Evolutionary conservation across 1,284 basidiomycete species (phyloP), one percentile per base, ranked within the genome.

Genomic region (Heterobasidion parviporum): DNA sequence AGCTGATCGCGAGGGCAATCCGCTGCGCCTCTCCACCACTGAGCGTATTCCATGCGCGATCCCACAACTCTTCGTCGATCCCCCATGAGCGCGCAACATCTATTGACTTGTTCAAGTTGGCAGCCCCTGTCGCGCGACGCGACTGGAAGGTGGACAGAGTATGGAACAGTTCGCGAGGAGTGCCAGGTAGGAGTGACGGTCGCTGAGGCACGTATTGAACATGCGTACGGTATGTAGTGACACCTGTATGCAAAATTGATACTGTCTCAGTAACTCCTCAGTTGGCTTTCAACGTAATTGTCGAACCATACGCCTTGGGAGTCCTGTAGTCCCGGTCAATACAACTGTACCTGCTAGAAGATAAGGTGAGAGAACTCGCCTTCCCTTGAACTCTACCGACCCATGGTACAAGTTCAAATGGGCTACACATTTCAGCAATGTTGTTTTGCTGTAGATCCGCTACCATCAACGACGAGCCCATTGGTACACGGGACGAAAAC

Each of bases 201-300:
- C 92, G 77, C 68, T 94, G 92, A 0, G 92, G 92, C 46, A 94
- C 83, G 66, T 94, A 94, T 60, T 85, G 79, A 2, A 94, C 83
- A 57, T 78, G 79, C 0, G 87, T 90, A 54, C 92, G 82, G 70
- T 83, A 94, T 32, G 68, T 68, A 4, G 92, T 88, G 41, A 92
- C 79, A 12, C 88, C 90, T 89, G 63, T 36, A 43, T 33, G 7
- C 50, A 44, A 49, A 50, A 55, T 34, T 51, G 34, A 33, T 33
- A 54, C 35, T 50, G 55, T 20, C 33, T 36, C 47, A 26, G 18
- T 10, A 10, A 10, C 6, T 10, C 38, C 10, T 41, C n/a, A 10
- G n/a, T 8, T 41, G 38, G 7, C n/a, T 41, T 41, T 41, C 38
- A 12, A n/a, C 38, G n/a, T 41, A 8, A 41, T 41, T 3, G 2